A percentile compares a stretch with the other conserved stretches of the same genome.
These are phyloP conservation scores for Diaporthe sp. DNA, from an alignment of 2,329 filamentous ascomycete species.

Conservation along the genomic window DNA sequence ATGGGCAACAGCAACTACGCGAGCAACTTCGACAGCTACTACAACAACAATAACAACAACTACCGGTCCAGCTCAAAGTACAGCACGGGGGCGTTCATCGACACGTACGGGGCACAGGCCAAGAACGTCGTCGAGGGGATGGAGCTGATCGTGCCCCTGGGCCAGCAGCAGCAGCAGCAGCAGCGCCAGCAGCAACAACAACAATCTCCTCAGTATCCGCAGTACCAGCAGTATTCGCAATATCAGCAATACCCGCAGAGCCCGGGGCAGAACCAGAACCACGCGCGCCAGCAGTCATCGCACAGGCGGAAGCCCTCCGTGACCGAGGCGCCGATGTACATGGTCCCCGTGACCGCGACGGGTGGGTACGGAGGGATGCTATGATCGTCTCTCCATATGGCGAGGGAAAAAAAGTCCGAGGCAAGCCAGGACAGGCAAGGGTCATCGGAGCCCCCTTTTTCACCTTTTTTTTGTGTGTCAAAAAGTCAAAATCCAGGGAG, in stretches of 20 bases:
- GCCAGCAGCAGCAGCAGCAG: neutral
- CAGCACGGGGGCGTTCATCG: constrained; percentile 10
- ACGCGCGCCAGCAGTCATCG: constrained; percentile 8
- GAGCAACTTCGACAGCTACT: constrained; percentile 2
- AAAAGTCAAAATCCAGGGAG: neutral
- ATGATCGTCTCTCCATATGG: neutral
- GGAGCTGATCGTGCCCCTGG: constrained; percentile 25
- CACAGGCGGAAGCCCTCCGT: constrained; percentile 21
- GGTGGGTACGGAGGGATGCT: constrained; percentile 22
- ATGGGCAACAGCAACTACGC: constrained; percentile 7
- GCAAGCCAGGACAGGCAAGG: neutral
- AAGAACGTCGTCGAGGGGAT: constrained; percentile 13
- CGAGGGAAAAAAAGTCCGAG: too few species aligned
- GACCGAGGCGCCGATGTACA: constrained; percentile 8
- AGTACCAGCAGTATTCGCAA: neutral
- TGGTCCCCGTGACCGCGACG: neutral
- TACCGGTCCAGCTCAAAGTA: constrained; percentile 8
- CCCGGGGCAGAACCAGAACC: neutral
- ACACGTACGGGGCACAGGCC: constrained; percentile 13
- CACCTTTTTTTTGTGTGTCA: neutral
- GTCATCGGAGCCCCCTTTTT: neutral
- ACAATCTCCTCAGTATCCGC: neutral
- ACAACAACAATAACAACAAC: constrained; percentile 8
- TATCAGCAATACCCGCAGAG: neutral
- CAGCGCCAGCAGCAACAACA: neutral